Evolutionary conservation across 441 rosid species (phyloP).

Genomic region (Populus hybrid): DNA sequence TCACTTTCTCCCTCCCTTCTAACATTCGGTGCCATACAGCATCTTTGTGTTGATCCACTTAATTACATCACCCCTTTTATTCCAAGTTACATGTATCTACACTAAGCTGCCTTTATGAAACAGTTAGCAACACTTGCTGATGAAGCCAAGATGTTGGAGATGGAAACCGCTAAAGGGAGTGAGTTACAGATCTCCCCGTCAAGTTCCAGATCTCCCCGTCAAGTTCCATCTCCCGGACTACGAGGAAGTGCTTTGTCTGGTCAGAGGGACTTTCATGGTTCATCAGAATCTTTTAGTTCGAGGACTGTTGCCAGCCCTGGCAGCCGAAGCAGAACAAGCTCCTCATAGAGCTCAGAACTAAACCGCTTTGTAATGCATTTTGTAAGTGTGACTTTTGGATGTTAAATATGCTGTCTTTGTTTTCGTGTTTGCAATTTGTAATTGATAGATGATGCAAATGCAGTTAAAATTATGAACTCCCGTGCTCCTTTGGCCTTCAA

Average conservation of each 20-base stretch:
- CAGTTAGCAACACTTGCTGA: slow-evolving; percentile 57
- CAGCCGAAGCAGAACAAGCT: slow-evolving; percentile 48
- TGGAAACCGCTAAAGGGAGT: slow-evolving; percentile 38
- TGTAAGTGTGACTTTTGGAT: slow-evolving; percentile 18
- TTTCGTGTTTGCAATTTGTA: not conserved
- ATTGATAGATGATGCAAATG: not conserved
- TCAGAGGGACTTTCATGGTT: slow-evolving; percentile 32
- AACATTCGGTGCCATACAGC: not conserved
- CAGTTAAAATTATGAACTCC: not conserved
- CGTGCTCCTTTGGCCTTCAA: not conserved
- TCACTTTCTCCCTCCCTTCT: not conserved
- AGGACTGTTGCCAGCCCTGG: slow-evolving; percentile 39
- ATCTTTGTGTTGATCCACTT: not conserved
- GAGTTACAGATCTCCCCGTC: slow-evolving; percentile 35
- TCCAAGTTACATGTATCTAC: not conserved
- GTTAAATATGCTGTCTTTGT: not conserved
- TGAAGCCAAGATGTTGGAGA: slow-evolving; percentile 64
- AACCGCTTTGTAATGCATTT: slow-evolving; percentile 19
- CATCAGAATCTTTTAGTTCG: slow-evolving; percentile 26
- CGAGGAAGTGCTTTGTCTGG: slow-evolving; percentile 36
- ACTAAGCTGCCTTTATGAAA: slow-evolving; percentile 11
- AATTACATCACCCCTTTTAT: not conserved
- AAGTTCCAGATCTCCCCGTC: slow-evolving; percentile 25
- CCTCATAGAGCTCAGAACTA: slow-evolving; percentile 17
- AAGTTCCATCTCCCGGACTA: slow-evolving; percentile 26